These are phyloP conservation scores for Lecanicillium sp. DNA, from an alignment of 2,329 filamentous ascomycete genomes.

Conservation along the genomic window DNA sequence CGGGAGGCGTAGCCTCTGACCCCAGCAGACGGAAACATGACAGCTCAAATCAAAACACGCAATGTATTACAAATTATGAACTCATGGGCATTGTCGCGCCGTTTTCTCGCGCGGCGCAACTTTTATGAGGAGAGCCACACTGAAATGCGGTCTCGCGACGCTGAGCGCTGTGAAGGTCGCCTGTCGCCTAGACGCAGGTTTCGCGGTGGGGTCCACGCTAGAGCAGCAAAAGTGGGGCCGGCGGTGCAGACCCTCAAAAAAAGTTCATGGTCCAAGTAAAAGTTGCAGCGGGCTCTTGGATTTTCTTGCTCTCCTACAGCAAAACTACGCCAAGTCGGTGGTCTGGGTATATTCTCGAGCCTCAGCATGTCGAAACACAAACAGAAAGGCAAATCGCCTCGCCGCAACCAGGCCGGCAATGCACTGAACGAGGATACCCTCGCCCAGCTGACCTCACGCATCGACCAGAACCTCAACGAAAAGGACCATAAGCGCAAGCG, in stretches of 20 bases:
- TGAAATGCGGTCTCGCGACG: conserved; percentile 1
- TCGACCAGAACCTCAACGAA: conserved; percentile 42
- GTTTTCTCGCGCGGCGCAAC: too few relatives aligned
- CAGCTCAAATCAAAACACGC: too few relatives aligned
- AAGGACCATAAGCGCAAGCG: conserved; percentile 38
- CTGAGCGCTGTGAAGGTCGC: too few relatives aligned
- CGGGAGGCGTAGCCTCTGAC: background rate
- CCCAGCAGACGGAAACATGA: too few relatives aligned
- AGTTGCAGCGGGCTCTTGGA: conserved; percentile 2
- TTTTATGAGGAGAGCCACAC: too few relatives aligned
- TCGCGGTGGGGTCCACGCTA: background rate
- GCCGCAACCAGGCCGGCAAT: conserved; percentile 11
- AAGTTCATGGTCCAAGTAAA: conserved; percentile 7
- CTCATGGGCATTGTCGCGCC: too few relatives aligned
- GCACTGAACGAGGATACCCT: conserved; percentile 43
- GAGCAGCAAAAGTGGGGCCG: conserved; percentile 1
- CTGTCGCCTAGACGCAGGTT: conserved; percentile 1
- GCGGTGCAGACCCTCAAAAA: conserved; percentile 7
- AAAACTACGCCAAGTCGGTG: conserved; percentile 3
- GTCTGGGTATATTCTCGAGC: background rate
- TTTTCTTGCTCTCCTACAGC: conserved; percentile 1
- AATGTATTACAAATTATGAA: too few relatives aligned
- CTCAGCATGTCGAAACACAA: conserved; percentile 21
- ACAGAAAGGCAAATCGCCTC: conserved; percentile 27
- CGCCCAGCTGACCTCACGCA: conserved; percentile 46